Evolutionary conservation across 176 grass and related monocot genomes (phyloP), one percentile per base, ranked within the genome.

Genomic region (Musa beccarii): DNA sequence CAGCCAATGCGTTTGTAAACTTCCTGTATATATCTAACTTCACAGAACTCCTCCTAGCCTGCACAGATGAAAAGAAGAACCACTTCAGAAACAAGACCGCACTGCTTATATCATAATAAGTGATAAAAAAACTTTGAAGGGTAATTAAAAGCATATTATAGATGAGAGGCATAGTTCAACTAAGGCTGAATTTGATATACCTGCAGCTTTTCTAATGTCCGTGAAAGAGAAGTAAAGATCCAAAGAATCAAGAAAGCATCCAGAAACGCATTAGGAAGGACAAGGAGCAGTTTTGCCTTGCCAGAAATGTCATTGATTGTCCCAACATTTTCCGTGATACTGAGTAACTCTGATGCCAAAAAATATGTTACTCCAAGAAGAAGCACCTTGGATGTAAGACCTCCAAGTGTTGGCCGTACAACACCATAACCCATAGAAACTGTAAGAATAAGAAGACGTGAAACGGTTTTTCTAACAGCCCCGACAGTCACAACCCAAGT

Each of bases 371-470:
- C 82, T 79, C 95, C 95, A 71, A 99, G 90, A 79, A 99, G 86
- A 77, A 99, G 77, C 69, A 99, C 95, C 81, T 99, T 99, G 49
- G 90, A 92, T 54, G 91, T 99, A 59, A 99, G 88, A 3, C 95
- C 95, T 84, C 95, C 95, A 79, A 94, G 76, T 69, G 95, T 99
- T 76, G 95, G 95, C 56, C 95, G 79, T 24, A 99, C 90, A 78
- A 99, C 91, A 74, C 95, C 95, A 71, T 99, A 99, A 74, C 95
- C 95, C 95, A 99, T 99, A 53, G 95, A 94, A 74, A 99, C 85
- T 62, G 91, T 94, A 82, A 99, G 90, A 54, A 99, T 89, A 65
- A 99, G 83, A 82, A 99, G 83, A 52, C 91, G 84, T 29, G 95
- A 99, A 74, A 99, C 13, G 69, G 90, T 99, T 87, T 99, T 94